Evolutionary conservation across 1,139 yeast species (phyloP).

Genomic region (Suhomyces bribrorum): DNA sequence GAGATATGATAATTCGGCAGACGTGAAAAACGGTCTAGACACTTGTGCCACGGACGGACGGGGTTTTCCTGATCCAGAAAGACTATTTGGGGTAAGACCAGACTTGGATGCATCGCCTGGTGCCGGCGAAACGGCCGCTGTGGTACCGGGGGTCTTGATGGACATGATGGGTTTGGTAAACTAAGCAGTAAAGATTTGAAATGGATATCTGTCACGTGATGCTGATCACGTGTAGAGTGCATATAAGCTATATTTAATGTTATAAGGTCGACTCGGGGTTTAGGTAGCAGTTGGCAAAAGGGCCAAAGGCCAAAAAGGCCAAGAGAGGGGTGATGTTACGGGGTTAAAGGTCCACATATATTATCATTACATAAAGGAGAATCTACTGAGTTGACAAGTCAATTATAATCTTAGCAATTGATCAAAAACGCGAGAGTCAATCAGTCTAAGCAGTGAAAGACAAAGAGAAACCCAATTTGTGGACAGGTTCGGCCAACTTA

Average conservation of each 20-base stretch:
- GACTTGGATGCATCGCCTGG: conserved; percentile 2
- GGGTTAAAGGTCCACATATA: conserved; percentile 2
- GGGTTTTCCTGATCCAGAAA: conserved; percentile 4
- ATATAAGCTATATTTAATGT: too few species aligned
- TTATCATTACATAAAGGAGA: conserved; percentile 6
- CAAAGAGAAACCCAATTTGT: conserved; percentile 94
- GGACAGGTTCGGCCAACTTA: conserved; percentile 95
- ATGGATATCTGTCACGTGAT: too few species aligned
- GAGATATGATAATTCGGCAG: conserved; percentile 53
- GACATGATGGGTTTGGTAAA: conserved; percentile 5
- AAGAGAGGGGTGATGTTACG: not conserved
- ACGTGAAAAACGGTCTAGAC: conserved; percentile 65
- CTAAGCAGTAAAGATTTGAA: too few species aligned
- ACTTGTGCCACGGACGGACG: conserved; percentile 36
- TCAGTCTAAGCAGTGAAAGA: conserved; percentile 77
- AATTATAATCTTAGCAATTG: not conserved
- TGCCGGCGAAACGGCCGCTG: conserved; percentile 7
- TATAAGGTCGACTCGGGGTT: too few species aligned
- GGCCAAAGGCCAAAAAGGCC: too few species aligned
- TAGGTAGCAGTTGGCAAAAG: too few species aligned
- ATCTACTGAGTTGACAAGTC: conserved; percentile 5
- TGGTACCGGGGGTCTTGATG: conserved; percentile 5
- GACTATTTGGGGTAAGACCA: conserved; percentile 5
- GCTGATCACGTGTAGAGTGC: too few species aligned
- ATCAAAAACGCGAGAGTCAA: not conserved